Conservation (phyloP, 495 filamentous ascomycete genomes). For the Immersiella caudata region DNA sequence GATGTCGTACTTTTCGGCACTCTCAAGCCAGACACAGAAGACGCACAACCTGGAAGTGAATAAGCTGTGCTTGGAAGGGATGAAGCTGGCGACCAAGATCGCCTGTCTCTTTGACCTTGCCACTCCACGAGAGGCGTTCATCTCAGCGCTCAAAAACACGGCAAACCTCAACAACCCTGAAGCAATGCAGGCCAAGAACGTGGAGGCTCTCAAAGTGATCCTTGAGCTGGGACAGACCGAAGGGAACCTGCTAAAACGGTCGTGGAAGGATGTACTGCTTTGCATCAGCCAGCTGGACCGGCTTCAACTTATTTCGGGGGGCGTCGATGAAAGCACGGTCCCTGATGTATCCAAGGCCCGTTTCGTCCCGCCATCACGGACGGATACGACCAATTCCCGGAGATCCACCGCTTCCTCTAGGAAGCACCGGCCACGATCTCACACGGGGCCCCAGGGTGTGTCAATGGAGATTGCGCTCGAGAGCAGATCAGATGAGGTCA, state of each 20-base stretch:
- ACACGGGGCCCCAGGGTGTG: conserved; percentile 66
- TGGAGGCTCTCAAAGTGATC: conserved; percentile 88
- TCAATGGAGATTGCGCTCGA: conserved; percentile 88
- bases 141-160: conserved; percentile 88
- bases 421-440: conserved; percentile 66
- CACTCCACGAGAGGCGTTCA: conserved; percentile 89
- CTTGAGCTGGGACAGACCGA: conserved; percentile 91
- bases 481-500: conserved; percentile 86
- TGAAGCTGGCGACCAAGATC: conserved; percentile 89
- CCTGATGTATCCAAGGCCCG: conserved; percentile 90
- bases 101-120: conserved; percentile 92
- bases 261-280: conserved; percentile 93
- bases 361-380: conserved; percentile 58
- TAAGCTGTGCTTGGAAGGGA: conserved; percentile 88
- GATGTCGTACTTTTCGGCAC: conserved; percentile 96
- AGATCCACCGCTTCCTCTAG: conserved; percentile 68
- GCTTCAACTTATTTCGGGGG: conserved; percentile 90
- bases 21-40: conserved; percentile 89
- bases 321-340: conserved; percentile 87
- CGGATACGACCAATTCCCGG: conserved; percentile 55
- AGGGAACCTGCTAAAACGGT: conserved; percentile 82
- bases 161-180: conserved; percentile 94
- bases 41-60: conserved; percentile 90
- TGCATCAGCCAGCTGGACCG: conserved; percentile 96
- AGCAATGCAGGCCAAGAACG: conserved; percentile 94